These are phyloP conservation scores for Naganishia sp. DNA, from an alignment of 1,284 basidiomycete species.

Conservation along the genomic window DNA sequence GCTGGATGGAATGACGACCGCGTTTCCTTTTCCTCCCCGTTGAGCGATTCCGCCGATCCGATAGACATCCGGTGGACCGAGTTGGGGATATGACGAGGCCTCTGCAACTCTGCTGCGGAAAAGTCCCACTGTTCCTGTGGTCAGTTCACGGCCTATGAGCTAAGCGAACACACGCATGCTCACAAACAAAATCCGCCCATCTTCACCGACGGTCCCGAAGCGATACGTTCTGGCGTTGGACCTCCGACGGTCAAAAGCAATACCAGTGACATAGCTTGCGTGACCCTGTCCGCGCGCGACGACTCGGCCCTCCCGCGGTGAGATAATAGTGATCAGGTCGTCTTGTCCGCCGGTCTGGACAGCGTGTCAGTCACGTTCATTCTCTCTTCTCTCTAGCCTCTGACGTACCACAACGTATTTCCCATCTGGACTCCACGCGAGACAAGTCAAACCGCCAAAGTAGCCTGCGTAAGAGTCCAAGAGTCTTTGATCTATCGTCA, in stretches of 20 bases:
- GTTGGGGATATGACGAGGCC: conserved; percentile 49
- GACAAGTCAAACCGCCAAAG: conserved; percentile 76
- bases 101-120: conserved; percentile 59
- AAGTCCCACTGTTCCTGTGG: conserved; percentile 75
- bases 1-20: conserved; percentile 71
- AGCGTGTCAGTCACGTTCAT: background rate
- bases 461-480: conserved; percentile 84
- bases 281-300: conserved; percentile 97
- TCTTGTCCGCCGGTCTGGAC: conserved; percentile 80
- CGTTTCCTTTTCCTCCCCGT: conserved; percentile 30
- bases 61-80: conserved; percentile 43
- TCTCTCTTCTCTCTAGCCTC: background rate
- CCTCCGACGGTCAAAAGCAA: conserved; percentile 84
- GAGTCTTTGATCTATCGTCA: conserved; percentile 21
- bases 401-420: conserved; percentile 76
- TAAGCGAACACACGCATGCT: conserved; percentile 38
- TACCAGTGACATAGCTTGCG: conserved; percentile 83
- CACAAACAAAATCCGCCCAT: conserved; percentile 86
- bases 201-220: conserved; percentile 90
- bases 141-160: background rate
- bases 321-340: conserved; percentile 89
- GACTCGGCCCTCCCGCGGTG: conserved; percentile 84
- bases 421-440: conserved; percentile 93
- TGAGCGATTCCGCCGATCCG: conserved; percentile 53
- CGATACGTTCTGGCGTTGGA: conserved; percentile 84